These are phyloP conservation scores for Papilionanthe hybrid DNA, from an alignment of 116 monocot species.

Conservation along the genomic window DNA sequence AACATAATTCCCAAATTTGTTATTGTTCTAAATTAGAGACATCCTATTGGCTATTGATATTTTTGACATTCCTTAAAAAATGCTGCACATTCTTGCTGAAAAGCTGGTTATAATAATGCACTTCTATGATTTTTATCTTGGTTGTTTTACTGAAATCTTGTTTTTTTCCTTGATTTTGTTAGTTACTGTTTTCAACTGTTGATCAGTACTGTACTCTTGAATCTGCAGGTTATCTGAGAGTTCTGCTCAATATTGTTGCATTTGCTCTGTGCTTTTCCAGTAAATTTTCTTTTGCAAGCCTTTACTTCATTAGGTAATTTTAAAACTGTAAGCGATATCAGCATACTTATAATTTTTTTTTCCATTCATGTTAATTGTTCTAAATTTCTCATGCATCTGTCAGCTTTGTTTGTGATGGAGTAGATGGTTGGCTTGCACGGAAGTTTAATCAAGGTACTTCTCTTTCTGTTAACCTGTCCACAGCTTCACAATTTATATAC, in stretches of 20 bases:
- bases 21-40: neutral
- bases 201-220: neutral
- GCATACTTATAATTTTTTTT: neutral
- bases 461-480: neutral
- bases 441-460: constrained; percentile 84
- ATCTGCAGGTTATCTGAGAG: constrained; percentile 75
- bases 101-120: neutral
- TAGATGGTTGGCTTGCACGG: constrained; percentile 82
- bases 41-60: too few species aligned
- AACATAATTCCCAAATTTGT: neutral
- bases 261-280: constrained; percentile 85
- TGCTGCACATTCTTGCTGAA: neutral
- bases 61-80: too few species aligned
- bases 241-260: constrained; percentile 73
- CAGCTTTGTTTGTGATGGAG: constrained; percentile 83
- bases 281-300: constrained; percentile 67
- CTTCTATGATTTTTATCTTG: neutral
- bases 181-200: neutral
- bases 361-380: neutral
- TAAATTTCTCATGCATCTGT: constrained; percentile 9
- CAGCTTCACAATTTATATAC: neutral
- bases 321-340: neutral
- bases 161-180: neutral
- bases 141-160: neutral
- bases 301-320: constrained; percentile 83